phyloP scores from a whole-genome alignment of 2,329 filamentous ascomycete species.

The Cercospora sesami region DNA sequence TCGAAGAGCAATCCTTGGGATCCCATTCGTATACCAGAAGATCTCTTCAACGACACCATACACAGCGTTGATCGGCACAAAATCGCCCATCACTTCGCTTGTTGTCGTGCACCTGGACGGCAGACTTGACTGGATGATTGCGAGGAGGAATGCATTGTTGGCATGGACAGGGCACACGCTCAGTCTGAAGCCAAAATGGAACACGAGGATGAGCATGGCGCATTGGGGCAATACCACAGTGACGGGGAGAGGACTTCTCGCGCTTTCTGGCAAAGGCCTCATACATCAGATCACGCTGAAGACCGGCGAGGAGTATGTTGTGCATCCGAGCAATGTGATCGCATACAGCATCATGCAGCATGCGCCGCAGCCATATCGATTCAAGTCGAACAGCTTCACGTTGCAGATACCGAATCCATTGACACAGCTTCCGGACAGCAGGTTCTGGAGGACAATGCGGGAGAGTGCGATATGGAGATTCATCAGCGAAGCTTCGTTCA shows the following conservation, averaged over 20 bases:
- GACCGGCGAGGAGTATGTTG: conserved; percentile 84
- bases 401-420: conserved; percentile 74
- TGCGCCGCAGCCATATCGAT: conserved; percentile 78
- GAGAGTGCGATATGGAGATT: conserved; percentile 72
- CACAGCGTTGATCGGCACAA: conserved; percentile 84
- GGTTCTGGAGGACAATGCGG: conserved; percentile 72
- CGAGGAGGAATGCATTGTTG: conserved; percentile 82
- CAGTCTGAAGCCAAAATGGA: conserved; percentile 71
- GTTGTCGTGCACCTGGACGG: conserved; percentile 87
- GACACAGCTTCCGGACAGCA: conserved; percentile 64
- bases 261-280: conserved; percentile 81
- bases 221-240: conserved; percentile 91
- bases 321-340: conserved; percentile 84
- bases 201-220: conserved; percentile 70
- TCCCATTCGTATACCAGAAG: conserved; percentile 92
- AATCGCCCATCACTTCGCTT: conserved; percentile 82
- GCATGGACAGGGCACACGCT: conserved; percentile 95
- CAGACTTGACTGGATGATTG: conserved; percentile 90
- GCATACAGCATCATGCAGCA: conserved; percentile 79
- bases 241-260: conserved; percentile 83
- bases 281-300: conserved; percentile 81
- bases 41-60: conserved; percentile 84
- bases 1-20: conserved; percentile 73
- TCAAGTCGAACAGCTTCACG: conserved; percentile 72
- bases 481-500: conserved; percentile 64